Percentiles rank a stretch among this genome's conserved stretches.
Conservation (phyloP, 2,329 filamentous ascomycete species). For the Raffaelea ambrosiae region DNA sequence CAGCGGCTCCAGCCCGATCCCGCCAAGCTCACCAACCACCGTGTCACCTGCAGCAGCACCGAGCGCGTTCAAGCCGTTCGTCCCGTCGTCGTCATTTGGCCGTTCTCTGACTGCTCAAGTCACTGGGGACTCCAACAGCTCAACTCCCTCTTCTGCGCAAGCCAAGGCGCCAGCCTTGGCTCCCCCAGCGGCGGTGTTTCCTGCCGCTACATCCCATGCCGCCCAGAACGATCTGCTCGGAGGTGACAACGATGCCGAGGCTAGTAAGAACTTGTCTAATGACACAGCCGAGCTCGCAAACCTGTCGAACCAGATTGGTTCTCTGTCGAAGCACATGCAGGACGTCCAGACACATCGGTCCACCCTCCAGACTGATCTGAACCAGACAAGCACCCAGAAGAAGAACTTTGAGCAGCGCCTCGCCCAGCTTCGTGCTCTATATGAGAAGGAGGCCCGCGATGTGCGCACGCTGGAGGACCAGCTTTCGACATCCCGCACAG, state of each 20-base stretch:
- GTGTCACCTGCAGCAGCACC: slow-evolving; percentile 33
- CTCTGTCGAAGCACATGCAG: slow-evolving; percentile 87
- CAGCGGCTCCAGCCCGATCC: slow-evolving; percentile 35
- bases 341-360: slow-evolving; percentile 78
- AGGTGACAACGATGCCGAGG: slow-evolving; percentile 81
- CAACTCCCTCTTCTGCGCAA: slow-evolving; percentile 33
- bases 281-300: slow-evolving; percentile 93
- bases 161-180: slow-evolving; percentile 18
- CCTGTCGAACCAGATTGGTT: slow-evolving; percentile 89
- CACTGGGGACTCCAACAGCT: slow-evolving; percentile 55
- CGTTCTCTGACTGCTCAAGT: slow-evolving; percentile 68
- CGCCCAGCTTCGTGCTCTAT: slow-evolving; percentile 75
- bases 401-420: slow-evolving; percentile 86
- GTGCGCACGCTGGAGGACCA: slow-evolving; percentile 81
- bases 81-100: slow-evolving; percentile 88
- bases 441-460: slow-evolving; percentile 87
- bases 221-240: slow-evolving; percentile 73
- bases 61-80: slow-evolving; percentile 73
- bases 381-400: slow-evolving; percentile 76
- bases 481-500: slow-evolving; percentile 63
- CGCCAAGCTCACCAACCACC: slow-evolving; percentile 46
- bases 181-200: slow-evolving; percentile 13
- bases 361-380: slow-evolving; percentile 72
- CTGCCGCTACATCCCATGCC: slow-evolving; percentile 6
- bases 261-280: slow-evolving; percentile 77